Conservation (phyloP, 192 early-diverging fungal species). For the Gamsiella multidivaricata region DNA sequence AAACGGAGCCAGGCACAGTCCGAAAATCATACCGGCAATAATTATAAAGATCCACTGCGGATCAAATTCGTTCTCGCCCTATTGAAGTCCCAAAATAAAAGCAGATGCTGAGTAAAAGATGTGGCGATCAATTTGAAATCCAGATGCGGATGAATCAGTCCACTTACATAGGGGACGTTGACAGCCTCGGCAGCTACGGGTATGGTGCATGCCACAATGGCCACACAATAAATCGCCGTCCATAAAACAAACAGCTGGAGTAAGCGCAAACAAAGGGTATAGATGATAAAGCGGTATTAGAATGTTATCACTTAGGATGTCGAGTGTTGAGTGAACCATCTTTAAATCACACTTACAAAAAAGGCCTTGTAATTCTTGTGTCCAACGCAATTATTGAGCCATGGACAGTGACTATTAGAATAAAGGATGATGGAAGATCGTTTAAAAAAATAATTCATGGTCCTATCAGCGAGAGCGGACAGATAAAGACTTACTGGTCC, state of each 20-base stretch:
- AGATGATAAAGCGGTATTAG: too few relatives aligned
- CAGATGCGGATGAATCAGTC: too few relatives aligned
- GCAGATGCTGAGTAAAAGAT: background rate
- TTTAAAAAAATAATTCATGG: background rate
- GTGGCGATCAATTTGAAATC: too few relatives aligned
- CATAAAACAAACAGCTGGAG: slow-evolving; percentile 50
- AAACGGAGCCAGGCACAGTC: slow-evolving; percentile 51
- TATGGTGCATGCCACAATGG: slow-evolving; percentile 43
- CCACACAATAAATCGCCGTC: slow-evolving; percentile 50
- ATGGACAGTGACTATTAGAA: slow-evolving; percentile 54
- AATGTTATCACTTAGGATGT: too few relatives aligned
- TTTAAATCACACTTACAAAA: slow-evolving; percentile 18
- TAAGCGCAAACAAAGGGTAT: background rate
- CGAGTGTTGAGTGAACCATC: too few relatives aligned
- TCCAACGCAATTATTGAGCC: slow-evolving; percentile 60
- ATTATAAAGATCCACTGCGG: slow-evolving; percentile 57
- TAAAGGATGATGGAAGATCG: background rate
- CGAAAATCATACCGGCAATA: slow-evolving; percentile 44
- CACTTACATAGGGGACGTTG: slow-evolving; percentile 34
- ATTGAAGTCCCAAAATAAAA: background rate
- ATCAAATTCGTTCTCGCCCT: slow-evolving; percentile 47
- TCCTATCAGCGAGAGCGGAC: background rate
- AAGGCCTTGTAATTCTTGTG: slow-evolving; percentile 56
- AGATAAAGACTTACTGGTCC: slow-evolving; percentile 53
- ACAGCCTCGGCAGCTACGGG: slow-evolving; percentile 34